Conservation (phyloP, 768 basidiomycete genomes). For the Jaapia argillacea region DNA sequence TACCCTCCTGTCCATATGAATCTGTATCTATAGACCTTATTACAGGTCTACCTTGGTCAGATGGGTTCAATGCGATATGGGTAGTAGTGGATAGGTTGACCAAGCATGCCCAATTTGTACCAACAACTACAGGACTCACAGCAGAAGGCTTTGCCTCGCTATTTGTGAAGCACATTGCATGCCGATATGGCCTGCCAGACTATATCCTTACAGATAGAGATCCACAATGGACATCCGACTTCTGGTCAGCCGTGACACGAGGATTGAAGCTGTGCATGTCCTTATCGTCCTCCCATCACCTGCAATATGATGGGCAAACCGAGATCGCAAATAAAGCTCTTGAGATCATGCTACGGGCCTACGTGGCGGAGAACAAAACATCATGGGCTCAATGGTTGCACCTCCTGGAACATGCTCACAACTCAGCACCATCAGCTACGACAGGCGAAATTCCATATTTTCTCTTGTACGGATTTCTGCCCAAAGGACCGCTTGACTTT, state of each 20-base stretch:
- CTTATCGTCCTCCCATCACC: constrained; percentile 21
- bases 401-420: too few relatives aligned
- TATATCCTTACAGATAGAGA: too few relatives aligned
- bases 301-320: constrained; percentile 23
- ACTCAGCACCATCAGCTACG: background rate
- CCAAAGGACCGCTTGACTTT: background rate
- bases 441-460: too few relatives aligned
- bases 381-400: background rate
- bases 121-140: constrained; percentile 6
- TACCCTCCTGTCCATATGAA: constrained; percentile 8
- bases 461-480: background rate
- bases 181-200: constrained; percentile 3
- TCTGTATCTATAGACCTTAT: too few relatives aligned
- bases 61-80: too few relatives aligned
- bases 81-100: too few relatives aligned
- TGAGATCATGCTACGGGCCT: background rate
- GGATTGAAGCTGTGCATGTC: constrained; percentile 9
- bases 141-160: constrained; percentile 5
- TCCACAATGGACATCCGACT: constrained; percentile 2
- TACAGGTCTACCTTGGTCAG: too few relatives aligned
- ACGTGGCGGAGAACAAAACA: background rate
- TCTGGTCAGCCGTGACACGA: constrained; percentile 8
- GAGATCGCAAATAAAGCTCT: constrained; percentile 3
- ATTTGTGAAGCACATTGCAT: constrained; percentile 5
- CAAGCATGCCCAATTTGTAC: constrained; percentile 21